These are phyloP conservation scores for Aspergillus homomorphus DNA, from an alignment of 495 filamentous ascomycete species.

Conservation along the genomic window DNA sequence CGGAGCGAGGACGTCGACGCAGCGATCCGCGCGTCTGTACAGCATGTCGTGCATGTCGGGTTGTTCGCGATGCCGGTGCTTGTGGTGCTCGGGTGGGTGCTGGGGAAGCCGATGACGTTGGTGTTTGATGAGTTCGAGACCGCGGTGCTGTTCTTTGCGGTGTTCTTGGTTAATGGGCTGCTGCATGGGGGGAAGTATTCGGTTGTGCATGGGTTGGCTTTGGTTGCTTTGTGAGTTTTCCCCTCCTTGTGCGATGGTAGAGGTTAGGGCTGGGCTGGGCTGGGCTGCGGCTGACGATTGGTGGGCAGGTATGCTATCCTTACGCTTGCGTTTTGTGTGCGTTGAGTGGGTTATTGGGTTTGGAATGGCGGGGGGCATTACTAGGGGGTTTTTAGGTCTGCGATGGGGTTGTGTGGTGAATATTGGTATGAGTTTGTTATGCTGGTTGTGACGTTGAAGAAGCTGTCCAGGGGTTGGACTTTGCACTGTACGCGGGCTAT, in stretches of 20 bases:
- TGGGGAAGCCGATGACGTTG: conserved; percentile 36
- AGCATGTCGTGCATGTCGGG: conserved; percentile 30
- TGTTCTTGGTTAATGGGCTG: conserved; percentile 27
- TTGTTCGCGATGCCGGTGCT: conserved; percentile 42
- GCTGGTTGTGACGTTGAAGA: too few relatives aligned
- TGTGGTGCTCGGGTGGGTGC: conserved; percentile 40
- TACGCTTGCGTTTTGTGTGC: conserved; percentile 74
- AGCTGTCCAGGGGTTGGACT: too few relatives aligned
- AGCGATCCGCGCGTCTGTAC: conserved; percentile 25
- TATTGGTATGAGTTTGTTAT: too few relatives aligned
- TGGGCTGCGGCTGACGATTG: conserved; percentile 2
- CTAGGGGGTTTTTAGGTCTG: too few relatives aligned
- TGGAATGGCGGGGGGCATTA: too few relatives aligned
- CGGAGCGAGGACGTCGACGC: conserved; percentile 27
- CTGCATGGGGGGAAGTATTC: conserved; percentile 65
- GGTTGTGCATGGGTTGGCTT: conserved; percentile 39
- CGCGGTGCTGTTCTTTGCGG: conserved; percentile 29
- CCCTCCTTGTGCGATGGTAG: background rate
- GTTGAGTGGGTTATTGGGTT: conserved; percentile 17
- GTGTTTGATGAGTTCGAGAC: conserved; percentile 37
- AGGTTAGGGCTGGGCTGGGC: background rate
- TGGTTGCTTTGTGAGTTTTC: conserved; percentile 24
- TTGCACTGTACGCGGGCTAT: too few relatives aligned
- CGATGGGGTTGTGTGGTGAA: too few relatives aligned
- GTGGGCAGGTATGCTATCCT: conserved; percentile 63